Evolutionary conservation across 2,329 filamentous ascomycete species (phyloP).

Genomic region (Ophiostoma quercus): DNA sequence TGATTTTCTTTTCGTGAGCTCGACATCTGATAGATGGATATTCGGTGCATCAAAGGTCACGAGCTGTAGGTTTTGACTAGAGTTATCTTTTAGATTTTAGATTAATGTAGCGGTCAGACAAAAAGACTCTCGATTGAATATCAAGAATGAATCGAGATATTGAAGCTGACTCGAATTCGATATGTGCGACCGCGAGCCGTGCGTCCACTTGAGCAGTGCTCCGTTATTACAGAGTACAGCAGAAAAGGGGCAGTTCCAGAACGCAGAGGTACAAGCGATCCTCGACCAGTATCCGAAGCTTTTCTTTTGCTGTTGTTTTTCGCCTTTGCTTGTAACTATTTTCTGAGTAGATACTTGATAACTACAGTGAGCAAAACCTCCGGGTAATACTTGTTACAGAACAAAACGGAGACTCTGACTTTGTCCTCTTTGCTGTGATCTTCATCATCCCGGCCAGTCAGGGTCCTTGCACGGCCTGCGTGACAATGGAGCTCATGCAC

Average conservation of each 20-base stretch:
- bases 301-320: background rate
- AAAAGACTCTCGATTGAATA: too few species aligned
- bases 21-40: background rate
- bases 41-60: conserved; percentile 4
- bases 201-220: background rate
- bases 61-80: background rate
- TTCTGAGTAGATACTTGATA: background rate
- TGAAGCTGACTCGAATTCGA: background rate
- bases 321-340: too few species aligned
- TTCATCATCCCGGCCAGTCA: conserved; percentile 18
- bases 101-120: background rate
- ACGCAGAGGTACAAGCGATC: background rate
- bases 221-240: too few species aligned
- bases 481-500: conserved; percentile 22
- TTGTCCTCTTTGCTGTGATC: background rate
- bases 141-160: background rate
- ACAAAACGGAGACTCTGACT: background rate
- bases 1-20: background rate
- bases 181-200: conserved; percentile 3
- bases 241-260: conserved; percentile 2
- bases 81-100: background rate
- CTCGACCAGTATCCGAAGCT: background rate
- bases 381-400: background rate
- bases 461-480: conserved; percentile 17
- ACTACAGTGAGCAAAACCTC: background rate